These are phyloP conservation scores for Trichoderma sp. DNA, from an alignment of 2,329 filamentous ascomycete species.

Conservation along the genomic window DNA sequence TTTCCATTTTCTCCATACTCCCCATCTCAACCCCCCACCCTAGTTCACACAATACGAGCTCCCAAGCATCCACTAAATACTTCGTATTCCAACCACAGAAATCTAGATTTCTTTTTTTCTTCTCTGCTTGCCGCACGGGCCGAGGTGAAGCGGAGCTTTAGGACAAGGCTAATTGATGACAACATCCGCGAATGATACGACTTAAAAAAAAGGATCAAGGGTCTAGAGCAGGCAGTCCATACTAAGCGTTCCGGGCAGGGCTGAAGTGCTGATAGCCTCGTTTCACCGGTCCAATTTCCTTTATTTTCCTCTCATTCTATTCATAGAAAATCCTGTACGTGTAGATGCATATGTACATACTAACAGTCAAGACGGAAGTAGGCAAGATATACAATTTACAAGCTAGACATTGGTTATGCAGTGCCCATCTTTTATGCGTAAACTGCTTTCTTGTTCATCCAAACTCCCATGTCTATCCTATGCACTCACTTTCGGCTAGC, in stretches of 20 bases:
- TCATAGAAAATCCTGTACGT: too few species aligned
- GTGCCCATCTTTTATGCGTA: too few species aligned
- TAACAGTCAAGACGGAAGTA: too few species aligned
- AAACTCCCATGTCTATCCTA: neutral
- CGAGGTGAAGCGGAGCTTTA: neutral
- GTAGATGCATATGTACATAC: too few species aligned
- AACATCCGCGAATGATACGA: neutral
- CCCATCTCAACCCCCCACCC: neutral
- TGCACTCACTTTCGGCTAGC: neutral
- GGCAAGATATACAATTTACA: too few species aligned
- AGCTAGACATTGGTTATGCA: too few species aligned
- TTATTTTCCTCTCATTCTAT: neutral
- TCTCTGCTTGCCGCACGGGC: constrained; percentile 2
- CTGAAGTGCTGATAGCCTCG: neutral
- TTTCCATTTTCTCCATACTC: neutral
- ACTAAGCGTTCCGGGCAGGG: neutral
- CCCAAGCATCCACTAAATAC: neutral
- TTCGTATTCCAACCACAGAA: neutral
- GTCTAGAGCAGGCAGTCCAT: neutral
- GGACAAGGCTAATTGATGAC: constrained; percentile 1
- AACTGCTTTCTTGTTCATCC: neutral
- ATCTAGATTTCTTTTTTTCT: neutral
- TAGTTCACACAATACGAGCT: neutral
- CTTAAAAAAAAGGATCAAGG: neutral
- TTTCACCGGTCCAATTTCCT: neutral